These are phyloP conservation scores for Myxozyma geophila DNA, from an alignment of 805 yeast species.

Conservation along the genomic window DNA sequence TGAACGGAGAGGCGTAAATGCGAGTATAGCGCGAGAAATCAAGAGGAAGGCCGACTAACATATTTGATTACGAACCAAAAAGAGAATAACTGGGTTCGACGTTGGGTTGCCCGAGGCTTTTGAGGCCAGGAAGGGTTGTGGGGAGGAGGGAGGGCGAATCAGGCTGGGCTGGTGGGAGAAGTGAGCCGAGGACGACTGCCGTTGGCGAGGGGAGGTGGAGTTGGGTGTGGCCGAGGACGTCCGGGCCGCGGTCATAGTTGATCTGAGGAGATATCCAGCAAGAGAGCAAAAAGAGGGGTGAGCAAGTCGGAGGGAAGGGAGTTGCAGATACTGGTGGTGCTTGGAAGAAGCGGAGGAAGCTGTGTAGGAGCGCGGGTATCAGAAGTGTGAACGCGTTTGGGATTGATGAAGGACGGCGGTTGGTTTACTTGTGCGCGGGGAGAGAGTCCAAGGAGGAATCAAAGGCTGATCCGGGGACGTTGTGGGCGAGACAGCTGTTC, in stretches of 20 bases:
- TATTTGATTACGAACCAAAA: conserved; percentile 27
- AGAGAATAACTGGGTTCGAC: conserved; percentile 9
- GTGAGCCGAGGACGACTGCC: background rate
- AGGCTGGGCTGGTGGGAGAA: background rate
- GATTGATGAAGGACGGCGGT: background rate
- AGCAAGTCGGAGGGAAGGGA: background rate
- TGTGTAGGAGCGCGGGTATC: too few relatives aligned
- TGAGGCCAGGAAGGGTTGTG: conserved; percentile 1
- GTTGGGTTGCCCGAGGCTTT: conserved; percentile 7
- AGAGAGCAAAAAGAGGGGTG: background rate
- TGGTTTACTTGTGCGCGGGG: background rate
- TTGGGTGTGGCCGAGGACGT: background rate
- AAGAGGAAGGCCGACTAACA: conserved; percentile 8
- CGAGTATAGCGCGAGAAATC: background rate
- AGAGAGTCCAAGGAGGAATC: background rate
- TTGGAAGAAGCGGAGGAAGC: background rate
- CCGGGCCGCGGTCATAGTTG: background rate
- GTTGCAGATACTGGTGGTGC: background rate
- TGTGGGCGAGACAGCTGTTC: background rate
- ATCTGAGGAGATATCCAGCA: background rate
- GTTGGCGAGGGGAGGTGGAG: conserved; percentile 3
- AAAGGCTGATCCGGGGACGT: background rate
- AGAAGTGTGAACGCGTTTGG: too few relatives aligned
- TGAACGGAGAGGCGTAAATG: background rate
- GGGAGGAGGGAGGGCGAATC: background rate